Evolutionary conservation across 1,284 basidiomycete species (phyloP).

Genomic region (Tilletia horrida): DNA sequence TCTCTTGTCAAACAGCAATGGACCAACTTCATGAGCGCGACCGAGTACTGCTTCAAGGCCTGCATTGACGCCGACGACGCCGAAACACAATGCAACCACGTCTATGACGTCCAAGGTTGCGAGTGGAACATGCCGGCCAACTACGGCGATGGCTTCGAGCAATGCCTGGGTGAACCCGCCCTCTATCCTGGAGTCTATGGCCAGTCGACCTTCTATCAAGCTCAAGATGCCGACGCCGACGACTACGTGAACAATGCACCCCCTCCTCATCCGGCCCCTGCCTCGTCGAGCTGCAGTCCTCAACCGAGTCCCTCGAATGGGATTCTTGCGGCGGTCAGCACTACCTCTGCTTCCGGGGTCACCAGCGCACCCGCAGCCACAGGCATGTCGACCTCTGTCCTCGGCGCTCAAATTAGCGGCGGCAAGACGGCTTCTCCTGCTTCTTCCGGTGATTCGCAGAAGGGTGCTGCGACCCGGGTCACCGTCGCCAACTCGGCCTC

Average conservation of each 20-base stretch:
- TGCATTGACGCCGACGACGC: conserved; percentile 33
- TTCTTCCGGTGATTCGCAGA: too few species aligned
- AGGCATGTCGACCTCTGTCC: neutral
- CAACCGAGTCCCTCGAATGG: conserved; percentile 4
- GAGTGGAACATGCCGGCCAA: conserved; percentile 41
- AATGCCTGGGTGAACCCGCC: conserved; percentile 45
- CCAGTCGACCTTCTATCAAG: conserved; percentile 46
- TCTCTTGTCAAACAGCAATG: neutral
- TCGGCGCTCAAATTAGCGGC: neutral
- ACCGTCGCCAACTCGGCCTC: too few species aligned
- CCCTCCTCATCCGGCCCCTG: conserved; percentile 1
- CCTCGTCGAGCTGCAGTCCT: conserved; percentile 13
- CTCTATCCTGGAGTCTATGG: conserved; percentile 47
- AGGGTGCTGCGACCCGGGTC: too few species aligned
- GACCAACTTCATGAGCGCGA: conserved; percentile 18
- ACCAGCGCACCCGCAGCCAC: neutral
- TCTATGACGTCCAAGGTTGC: conserved; percentile 51
- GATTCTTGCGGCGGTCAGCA: neutral
- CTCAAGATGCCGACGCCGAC: conserved; percentile 9
- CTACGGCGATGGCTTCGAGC: conserved; percentile 45
- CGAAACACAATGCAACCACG: conserved; percentile 44
- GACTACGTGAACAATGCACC: conserved; percentile 3
- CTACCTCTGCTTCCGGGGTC: neutral
- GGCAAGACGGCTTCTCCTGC: too few species aligned
- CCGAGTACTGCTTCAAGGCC: conserved; percentile 26